A percentile compares a stretch with the other conserved stretches of the same genome.
Evolutionary conservation across 345 rosid species (phyloP).

Genomic region (Erodium maritimum): DNA sequence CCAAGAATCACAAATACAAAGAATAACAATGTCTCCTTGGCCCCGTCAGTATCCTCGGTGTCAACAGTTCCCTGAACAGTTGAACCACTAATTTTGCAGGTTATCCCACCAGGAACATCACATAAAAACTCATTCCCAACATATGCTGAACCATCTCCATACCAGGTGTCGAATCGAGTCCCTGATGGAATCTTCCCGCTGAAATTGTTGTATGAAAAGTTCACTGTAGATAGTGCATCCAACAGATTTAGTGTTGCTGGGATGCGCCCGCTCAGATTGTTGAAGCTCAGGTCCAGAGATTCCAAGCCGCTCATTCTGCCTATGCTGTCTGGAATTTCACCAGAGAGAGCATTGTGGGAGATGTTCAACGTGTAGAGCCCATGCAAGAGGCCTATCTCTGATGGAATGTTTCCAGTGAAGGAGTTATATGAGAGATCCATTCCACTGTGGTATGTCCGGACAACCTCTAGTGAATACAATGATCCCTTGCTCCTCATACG

Average conservation of each 20-base stretch:
- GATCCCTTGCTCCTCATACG: slow-evolving; percentile 7
- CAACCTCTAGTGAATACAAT: neutral
- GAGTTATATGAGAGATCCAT: slow-evolving; percentile 6
- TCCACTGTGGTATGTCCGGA: slow-evolving; percentile 9
- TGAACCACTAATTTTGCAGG: neutral
- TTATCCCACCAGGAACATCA: slow-evolving; percentile 5
- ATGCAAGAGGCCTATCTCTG: slow-evolving; percentile 2
- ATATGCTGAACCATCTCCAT: slow-evolving; percentile 11
- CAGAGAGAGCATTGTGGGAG: slow-evolving; percentile 7
- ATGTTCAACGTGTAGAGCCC: slow-evolving; percentile 10
- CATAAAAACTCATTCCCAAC: slow-evolving; percentile 14
- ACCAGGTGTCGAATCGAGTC: slow-evolving; percentile 14
- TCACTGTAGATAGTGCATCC: slow-evolving; percentile 4
- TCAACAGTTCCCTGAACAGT: neutral
- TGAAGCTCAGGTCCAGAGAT: slow-evolving; percentile 14
- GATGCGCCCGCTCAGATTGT: slow-evolving; percentile 6
- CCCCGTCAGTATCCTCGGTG: neutral
- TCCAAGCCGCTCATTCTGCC: slow-evolving; percentile 12
- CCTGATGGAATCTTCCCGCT: slow-evolving; percentile 15
- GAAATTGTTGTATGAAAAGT: slow-evolving; percentile 10
- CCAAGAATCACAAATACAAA: slow-evolving; percentile 5
- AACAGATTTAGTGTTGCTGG: slow-evolving; percentile 7
- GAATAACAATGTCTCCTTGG: neutral
- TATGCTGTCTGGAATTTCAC: slow-evolving; percentile 4
- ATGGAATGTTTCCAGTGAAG: slow-evolving; percentile 9